Percentiles rank a stretch among this genome's conserved stretches.
phyloP scores from a whole-genome alignment of 2,329 filamentous ascomycete genomes.

The Harringtonia lauricola region DNA sequence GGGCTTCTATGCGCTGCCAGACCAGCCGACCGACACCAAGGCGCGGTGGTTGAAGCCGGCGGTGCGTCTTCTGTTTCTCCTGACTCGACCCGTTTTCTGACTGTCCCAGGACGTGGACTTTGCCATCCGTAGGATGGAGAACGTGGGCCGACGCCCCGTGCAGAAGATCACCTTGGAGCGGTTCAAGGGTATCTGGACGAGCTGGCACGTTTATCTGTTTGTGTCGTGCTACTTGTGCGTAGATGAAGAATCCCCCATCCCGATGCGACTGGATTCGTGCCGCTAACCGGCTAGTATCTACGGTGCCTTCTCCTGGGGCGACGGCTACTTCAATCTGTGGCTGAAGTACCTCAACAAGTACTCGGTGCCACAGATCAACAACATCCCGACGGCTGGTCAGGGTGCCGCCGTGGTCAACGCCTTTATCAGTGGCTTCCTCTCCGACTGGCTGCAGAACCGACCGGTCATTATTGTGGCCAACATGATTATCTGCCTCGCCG shows the following conservation, averaged over 20 bases:
- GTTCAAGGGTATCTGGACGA: not conserved
- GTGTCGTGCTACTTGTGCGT: not conserved
- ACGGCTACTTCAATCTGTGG: not conserved
- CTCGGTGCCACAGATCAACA: not conserved
- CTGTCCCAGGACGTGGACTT: not conserved
- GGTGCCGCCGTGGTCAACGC: conserved; percentile 1
- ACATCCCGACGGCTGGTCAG: conserved; percentile 1
- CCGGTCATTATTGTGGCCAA: not conserved
- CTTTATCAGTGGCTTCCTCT: not conserved
- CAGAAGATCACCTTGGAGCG: not conserved
- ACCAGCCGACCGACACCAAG: conserved; percentile 4
- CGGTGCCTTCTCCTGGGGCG: not conserved
- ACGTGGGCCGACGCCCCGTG: not conserved
- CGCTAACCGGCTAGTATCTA: too few relatives aligned
- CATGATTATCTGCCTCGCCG: not conserved
- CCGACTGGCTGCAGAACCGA: conserved; percentile 1
- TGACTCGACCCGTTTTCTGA: too few relatives aligned
- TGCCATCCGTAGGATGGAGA: conserved; percentile 2
- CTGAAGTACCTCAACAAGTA: not conserved
- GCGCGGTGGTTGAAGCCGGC: conserved; percentile 2
- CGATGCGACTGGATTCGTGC: too few relatives aligned
- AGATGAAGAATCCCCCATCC: too few relatives aligned
- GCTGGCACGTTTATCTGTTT: conserved; percentile 1
- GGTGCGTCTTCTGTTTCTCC: not conserved
- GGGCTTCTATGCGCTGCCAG: conserved; percentile 12